A percentile compares a stretch with the other conserved stretches of the same genome.
phyloP scores from a whole-genome alignment of 1,284 basidiomycete genomes.

The Ceratobasidium sp. region DNA sequence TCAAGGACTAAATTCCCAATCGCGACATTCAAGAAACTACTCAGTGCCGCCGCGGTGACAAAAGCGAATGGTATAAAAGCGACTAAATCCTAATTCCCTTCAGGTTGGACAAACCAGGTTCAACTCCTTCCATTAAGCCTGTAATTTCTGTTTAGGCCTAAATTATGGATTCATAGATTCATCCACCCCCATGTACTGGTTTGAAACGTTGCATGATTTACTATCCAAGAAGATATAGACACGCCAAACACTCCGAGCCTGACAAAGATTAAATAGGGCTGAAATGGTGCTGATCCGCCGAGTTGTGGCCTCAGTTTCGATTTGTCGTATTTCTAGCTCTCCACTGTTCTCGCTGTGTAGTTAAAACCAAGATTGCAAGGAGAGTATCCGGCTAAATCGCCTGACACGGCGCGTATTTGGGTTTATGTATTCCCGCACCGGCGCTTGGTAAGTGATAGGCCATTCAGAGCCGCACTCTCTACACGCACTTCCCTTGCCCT shows the following conservation, averaged over 20 bases:
- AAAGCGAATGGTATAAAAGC: constrained; percentile 14
- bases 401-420: constrained; percentile 26
- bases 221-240: neutral
- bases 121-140: neutral
- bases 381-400: neutral
- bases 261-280: neutral
- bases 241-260: neutral
- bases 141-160: neutral
- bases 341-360: neutral
- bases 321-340: neutral
- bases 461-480: constrained; percentile 20
- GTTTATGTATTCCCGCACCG: constrained; percentile 5
- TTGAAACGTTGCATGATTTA: neutral
- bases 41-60: constrained; percentile 5
- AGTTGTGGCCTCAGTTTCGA: neutral
- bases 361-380: neutral
- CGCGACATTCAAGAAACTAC: constrained; percentile 25
- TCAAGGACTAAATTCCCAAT: constrained; percentile 90
- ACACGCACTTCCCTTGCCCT: constrained; percentile 28
- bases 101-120: neutral
- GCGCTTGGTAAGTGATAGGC: constrained; percentile 33
- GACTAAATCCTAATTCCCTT: neutral
- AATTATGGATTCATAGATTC: too few relatives aligned
- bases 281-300: neutral
- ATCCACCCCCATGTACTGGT: neutral